Evolutionary conservation across 371 early-diverging fungal species (phyloP), one percentile per base, ranked within the genome.

Genomic region (Zychaea mexicana): DNA sequence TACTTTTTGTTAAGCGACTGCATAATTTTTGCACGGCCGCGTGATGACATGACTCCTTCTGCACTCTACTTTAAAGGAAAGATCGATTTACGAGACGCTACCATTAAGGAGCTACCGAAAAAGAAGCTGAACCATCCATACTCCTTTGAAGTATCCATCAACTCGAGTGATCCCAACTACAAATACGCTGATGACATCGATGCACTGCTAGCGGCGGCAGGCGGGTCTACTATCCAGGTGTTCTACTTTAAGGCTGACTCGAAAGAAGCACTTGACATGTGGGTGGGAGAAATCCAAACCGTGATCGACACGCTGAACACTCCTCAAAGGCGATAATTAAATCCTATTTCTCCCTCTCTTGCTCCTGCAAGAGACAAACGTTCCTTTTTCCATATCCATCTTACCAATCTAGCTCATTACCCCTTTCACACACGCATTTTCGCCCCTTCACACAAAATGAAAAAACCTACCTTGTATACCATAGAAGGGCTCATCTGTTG

Each of bases 161-260:
- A 69, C 17, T 49, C 59, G 0, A 64, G 55, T 17, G 71, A 70
- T 22, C 71, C 66, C 6, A 60, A 38, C 10, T 57, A 65, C 52
- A 42, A 54, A 39, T 65, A 65, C 22, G 54, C 70, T 2, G 70
- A 69, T 19, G 70, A 69, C 19, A 57, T 69, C 30, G 54, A 62
- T 62, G 62, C 60, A 13, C 46, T 69, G 31, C 39, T 69, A 28
- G 58, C 57, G 9, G 70, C 70, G 2, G 61, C 70, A 10, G 70
- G 70, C 19, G 61, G 64, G 6, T 27, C 70, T 12, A 65, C 70
- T 21, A 33, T 58, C 3, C 60, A 62, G 26, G 24, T 45, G 30
- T 65, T 52, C 47, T 47, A 55, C 47, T 38, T 69, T 54, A 67
- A 67, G 58, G 63, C 62, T 9, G 67, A 67, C 19, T 67, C 67